Conservation (phyloP, 768 basidiomycete genomes). For the Rhodotorula toruloides region DNA sequence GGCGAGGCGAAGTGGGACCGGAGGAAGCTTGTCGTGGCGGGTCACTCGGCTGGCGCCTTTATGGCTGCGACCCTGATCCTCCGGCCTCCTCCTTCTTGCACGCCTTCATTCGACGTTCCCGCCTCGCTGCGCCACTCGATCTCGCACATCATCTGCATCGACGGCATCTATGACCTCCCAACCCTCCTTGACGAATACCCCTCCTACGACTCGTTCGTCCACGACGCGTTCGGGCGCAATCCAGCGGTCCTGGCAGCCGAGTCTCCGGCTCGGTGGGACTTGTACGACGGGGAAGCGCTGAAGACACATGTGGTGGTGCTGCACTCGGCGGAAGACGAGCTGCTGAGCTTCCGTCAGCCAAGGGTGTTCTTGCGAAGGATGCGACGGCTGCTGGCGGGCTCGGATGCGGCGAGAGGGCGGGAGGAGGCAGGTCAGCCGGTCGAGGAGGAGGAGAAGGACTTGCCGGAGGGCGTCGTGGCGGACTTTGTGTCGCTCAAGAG, state of each 20-base stretch:
- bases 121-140: background rate
- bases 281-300: background rate
- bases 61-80: conserved; percentile 26
- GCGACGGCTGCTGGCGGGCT: background rate
- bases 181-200: conserved; percentile 41
- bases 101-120: conserved; percentile 15
- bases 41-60: conserved; percentile 37
- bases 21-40: conserved; percentile 5
- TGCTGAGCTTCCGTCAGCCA: conserved; percentile 37
- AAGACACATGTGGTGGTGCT: conserved; percentile 29
- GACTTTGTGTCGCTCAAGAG: conserved; percentile 36
- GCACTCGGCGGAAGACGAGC: conserved; percentile 40
- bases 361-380: conserved; percentile 27
- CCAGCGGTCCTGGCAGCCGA: background rate
- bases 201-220: conserved; percentile 36
- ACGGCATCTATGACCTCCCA: conserved; percentile 42
- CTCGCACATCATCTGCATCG: conserved; percentile 31
- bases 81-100: background rate
- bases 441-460: background rate
- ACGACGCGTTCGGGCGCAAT: conserved; percentile 36
- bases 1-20: conserved; percentile 22
- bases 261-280: conserved; percentile 28
- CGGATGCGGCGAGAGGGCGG: background rate
- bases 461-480: conserved; percentile 16
- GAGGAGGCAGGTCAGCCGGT: background rate